Base-by-base conservation (phyloP, 2,329 filamentous ascomycete genomes). In the Curvularia sp. region DNA sequence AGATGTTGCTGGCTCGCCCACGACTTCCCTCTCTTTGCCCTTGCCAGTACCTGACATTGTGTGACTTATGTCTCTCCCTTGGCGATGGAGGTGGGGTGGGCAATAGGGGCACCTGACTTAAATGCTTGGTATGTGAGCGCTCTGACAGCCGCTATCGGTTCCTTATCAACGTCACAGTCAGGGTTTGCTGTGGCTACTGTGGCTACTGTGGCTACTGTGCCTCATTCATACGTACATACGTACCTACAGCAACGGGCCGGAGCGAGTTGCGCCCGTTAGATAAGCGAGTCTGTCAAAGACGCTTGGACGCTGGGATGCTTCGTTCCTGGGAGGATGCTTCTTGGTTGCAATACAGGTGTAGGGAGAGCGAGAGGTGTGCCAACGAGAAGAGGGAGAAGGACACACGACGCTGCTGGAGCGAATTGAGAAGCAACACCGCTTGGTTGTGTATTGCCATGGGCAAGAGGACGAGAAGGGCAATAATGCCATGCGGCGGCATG, bases 161-260 rank as follows among this genome's bases (percentile, higher is more conserved):
- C 28, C 38, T 48, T 49, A 23, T 36, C 21, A 42, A 50, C 3
- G 56, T 12, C 30, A 49, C 51, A 15, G 46, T 18, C 30, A 49
- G 56, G 18, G 46, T 18, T 6, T 36, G 34, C 25, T 12, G 28
- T 18, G 45, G 55, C 45, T 27, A 51, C 45, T 57, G 55, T 45
- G 50, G 43, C 55, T 49, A n/a, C 27, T n/a, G 32, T 19, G 42
- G 54, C 42, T 23, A 54, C 47, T 59, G 56, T 42, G 52, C 47
- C 56, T 50, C 21, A 21, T 23, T 38, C 25, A 30, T 49, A 39
- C 54, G n/a, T 36, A 45, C 25, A 30, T 49, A 39, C 54, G n/a
- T 36, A 45, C 38, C 28, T 53, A 28, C 32, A 55, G 27, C 27
- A 55, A 55, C 52, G 52, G 56, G 39, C 42, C 41, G 52, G 28